Conservation (phyloP, 2,329 filamentous ascomycete genomes). For the Cercospora sojina region DNA sequence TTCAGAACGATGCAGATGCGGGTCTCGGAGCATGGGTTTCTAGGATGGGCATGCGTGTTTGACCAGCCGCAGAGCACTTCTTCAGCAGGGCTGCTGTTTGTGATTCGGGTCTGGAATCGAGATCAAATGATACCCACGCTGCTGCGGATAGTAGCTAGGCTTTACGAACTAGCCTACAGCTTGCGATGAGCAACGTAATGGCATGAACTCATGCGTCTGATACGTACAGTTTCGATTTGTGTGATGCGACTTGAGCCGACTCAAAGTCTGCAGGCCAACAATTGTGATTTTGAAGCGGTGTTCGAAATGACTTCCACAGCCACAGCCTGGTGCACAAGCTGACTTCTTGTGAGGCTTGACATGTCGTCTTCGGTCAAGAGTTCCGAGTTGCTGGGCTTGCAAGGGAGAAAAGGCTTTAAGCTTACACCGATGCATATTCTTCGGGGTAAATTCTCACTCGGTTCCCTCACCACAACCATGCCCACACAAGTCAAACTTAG, state of each 20-base stretch:
- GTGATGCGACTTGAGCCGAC: background rate
- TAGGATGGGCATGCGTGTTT: slow-evolving; percentile 20
- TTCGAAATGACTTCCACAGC: background rate
- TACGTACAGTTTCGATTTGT: background rate
- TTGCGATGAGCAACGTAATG: slow-evolving; percentile 14
- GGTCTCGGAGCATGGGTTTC: slow-evolving; percentile 20
- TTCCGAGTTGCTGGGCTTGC: slow-evolving; percentile 6
- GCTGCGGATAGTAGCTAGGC: slow-evolving; percentile 20
- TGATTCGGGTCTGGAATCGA: slow-evolving; percentile 22
- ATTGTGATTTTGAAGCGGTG: background rate
- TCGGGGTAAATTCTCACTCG: slow-evolving; percentile 1
- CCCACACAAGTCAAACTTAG: background rate
- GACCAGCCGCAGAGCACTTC: slow-evolving; percentile 18
- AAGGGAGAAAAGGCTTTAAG: slow-evolving; percentile 9
- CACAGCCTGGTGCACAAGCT: background rate
- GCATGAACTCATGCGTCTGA: slow-evolving; percentile 14
- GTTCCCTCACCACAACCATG: background rate
- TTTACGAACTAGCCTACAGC: slow-evolving; percentile 12
- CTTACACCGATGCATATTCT: slow-evolving; percentile 1
- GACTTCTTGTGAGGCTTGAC: background rate
- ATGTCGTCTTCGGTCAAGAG: slow-evolving; percentile 10
- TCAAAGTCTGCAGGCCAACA: background rate
- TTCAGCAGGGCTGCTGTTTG: slow-evolving; percentile 20
- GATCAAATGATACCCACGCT: slow-evolving; percentile 25
- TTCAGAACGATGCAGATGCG: slow-evolving; percentile 16